Base-by-base conservation (phyloP, 352 stramenopile species). In the Globisporangium radiosum region DNA sequence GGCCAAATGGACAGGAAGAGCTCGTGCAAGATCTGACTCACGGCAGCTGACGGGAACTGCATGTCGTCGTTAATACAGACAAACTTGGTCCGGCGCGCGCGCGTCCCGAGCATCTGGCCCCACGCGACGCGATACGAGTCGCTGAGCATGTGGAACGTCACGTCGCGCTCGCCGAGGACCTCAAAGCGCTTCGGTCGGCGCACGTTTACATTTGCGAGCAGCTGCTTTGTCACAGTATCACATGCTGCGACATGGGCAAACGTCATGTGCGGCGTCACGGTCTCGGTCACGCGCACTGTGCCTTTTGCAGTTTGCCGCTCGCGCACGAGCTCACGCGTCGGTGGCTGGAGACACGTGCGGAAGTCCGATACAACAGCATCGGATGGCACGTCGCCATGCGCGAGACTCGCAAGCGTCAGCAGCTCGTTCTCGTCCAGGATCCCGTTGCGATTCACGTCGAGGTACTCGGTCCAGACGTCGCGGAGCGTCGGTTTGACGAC, bases 1-100 rank as follows among this genome's bases (percentile, higher is more conserved):
- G 94, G 94, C 78, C 91, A 98, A 52, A 98, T 88, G 9, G 90
- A 85, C 39, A 94, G 59, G 65, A 97, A 97, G n/a, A 98, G 90
- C 51, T 97, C 88, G 62, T 92, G 78, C 47, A 98, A 67, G 52
- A 94, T 94, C 61, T 93, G 78, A 50, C 77, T 80, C 25, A 97
- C 76, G 7, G 81, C 65, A 15, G 66, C 64, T n/a, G 89, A 90
- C 56, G 91, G 87, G 52, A 81, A 75, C 61, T 96, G 82, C 84
- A 98, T 97, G 73, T 98, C 88, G 77, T 98, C 94, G 68, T 98
- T 98, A 64, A 98, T 92, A 68, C 94, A 98, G 25, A 98, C 89
- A 62, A 98, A 98, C 77, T 98, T 98, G 52, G 88, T 92, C 33
- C 92, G 86, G 9, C 88, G 75, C 51, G 85, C 85, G 44, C 94